phyloP scores from a whole-genome alignment of 139 green algal genomes.

The Nannochloris sp. region DNA sequence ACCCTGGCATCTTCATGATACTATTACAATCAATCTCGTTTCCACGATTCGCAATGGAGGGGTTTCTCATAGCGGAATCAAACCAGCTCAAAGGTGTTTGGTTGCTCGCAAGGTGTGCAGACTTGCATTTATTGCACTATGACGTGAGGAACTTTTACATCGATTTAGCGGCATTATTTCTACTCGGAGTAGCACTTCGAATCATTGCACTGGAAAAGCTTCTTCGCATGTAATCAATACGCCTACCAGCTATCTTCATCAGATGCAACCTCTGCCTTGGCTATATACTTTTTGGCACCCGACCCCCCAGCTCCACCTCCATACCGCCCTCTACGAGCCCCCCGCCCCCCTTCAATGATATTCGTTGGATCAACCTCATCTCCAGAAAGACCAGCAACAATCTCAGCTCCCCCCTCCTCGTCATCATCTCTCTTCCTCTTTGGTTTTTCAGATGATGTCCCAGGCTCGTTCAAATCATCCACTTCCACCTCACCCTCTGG shows the following conservation, averaged over 20 bases:
- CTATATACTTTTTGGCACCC: slow-evolving; percentile 12
- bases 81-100: slow-evolving; percentile 43
- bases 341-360: slow-evolving; percentile 24
- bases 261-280: slow-evolving; percentile 21
- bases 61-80: slow-evolving; percentile 36
- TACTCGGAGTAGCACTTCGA: slow-evolving; percentile 19
- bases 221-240: background rate
- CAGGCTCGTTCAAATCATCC: slow-evolving; percentile 2
- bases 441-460: slow-evolving; percentile 5
- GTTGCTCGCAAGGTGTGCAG: slow-evolving; percentile 48
- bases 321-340: slow-evolving; percentile 13
- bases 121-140: slow-evolving; percentile 34
- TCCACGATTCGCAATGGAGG: slow-evolving; percentile 45
- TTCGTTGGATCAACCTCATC: slow-evolving; percentile 29
- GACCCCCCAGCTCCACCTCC: background rate
- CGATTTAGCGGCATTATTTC: slow-evolving; percentile 25
- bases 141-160: slow-evolving; percentile 30
- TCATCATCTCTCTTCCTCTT: slow-evolving; percentile 8
- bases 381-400: slow-evolving; percentile 18
- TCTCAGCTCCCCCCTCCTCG: slow-evolving; percentile 8
- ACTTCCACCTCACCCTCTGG: background rate
- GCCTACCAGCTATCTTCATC: slow-evolving; percentile 37
- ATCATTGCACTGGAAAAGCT: background rate
- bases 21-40: slow-evolving; percentile 32
- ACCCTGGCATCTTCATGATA: slow-evolving; percentile 9